Conservation (phyloP, 441 rosid genomes). For the Populus hybrid region DNA sequence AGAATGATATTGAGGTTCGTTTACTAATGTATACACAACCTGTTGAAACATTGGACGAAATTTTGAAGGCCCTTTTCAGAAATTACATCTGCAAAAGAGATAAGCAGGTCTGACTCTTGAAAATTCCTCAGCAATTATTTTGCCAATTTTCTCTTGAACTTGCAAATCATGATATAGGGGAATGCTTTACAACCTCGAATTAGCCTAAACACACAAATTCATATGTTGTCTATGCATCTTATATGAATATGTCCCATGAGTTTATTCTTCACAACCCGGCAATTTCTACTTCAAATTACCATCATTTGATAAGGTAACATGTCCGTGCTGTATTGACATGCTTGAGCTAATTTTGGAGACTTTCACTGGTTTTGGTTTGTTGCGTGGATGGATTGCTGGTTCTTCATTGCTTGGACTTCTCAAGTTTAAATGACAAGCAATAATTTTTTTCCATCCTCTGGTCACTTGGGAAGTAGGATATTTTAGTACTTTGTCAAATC, state of each 20-base stretch:
- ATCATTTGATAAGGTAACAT: not conserved
- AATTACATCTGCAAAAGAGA: slow-evolving; percentile 24
- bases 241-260: not conserved
- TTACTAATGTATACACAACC: slow-evolving; percentile 38
- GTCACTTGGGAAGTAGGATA: not conserved
- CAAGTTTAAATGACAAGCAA: not conserved
- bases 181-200: not conserved
- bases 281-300: not conserved
- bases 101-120: slow-evolving; percentile 34
- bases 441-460: not conserved
- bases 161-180: not conserved
- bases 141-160: not conserved
- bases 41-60: slow-evolving; percentile 35
- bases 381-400: not conserved
- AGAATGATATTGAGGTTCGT: slow-evolving; percentile 29
- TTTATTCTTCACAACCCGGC: not conserved
- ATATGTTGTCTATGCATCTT: not conserved
- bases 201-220: not conserved
- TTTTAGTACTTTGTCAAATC: not conserved
- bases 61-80: slow-evolving; percentile 34
- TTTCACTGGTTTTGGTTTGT: not conserved
- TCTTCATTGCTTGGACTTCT: not conserved
- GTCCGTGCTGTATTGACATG: not conserved
- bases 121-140: slow-evolving; percentile 9
- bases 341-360: not conserved